Percentiles rank a stretch among this genome's conserved stretches.
Evolutionary conservation across 495 filamentous ascomycete genomes (phyloP).

Genomic region (Penicillium odoratum): DNA sequence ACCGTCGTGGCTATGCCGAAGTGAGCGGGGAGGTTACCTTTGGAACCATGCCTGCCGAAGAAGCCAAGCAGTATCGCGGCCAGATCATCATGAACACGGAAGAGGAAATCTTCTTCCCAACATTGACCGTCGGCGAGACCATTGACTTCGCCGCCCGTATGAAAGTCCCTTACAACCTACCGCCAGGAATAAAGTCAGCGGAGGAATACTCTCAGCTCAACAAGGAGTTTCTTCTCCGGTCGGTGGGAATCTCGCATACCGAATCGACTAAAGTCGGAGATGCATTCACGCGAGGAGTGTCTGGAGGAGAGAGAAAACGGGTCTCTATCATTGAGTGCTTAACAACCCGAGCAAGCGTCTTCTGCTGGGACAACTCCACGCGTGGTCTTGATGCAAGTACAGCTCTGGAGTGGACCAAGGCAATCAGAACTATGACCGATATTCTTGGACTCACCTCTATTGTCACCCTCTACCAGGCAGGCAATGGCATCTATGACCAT

Average conservation of each 20-base stretch:
- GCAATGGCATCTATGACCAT: constrained; percentile 69
- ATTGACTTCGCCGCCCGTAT: constrained; percentile 56
- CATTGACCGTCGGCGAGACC: constrained; percentile 60
- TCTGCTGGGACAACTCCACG: constrained; percentile 81
- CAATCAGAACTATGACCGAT: constrained; percentile 63
- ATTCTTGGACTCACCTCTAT: constrained; percentile 62
- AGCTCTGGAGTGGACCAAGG: constrained; percentile 76
- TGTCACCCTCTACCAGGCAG: constrained; percentile 84
- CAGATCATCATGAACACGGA: constrained; percentile 59
- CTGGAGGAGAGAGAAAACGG: constrained; percentile 80
- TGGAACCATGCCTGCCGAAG: constrained; percentile 47
- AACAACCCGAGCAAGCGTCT: constrained; percentile 63
- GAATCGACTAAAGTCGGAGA: constrained; percentile 77
- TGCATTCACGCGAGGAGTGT: constrained; percentile 75
- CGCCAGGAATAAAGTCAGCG: constrained; percentile 33
- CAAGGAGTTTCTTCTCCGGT: constrained; percentile 74
- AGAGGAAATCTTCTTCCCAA: constrained; percentile 61
- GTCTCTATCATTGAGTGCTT: constrained; percentile 75
- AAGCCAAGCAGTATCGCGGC: constrained; percentile 23
- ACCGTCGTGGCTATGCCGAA: constrained; percentile 59
- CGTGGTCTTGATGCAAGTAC: constrained; percentile 78
- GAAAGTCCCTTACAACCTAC: constrained; percentile 30
- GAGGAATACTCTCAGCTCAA: constrained; percentile 60
- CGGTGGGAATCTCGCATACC: constrained; percentile 74
- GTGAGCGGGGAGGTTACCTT: constrained; percentile 58